Percentiles rank a stretch among this genome's conserved stretches.
phyloP scores from a whole-genome alignment of 306 rosid genomes.

The Rosa chinensis region DNA sequence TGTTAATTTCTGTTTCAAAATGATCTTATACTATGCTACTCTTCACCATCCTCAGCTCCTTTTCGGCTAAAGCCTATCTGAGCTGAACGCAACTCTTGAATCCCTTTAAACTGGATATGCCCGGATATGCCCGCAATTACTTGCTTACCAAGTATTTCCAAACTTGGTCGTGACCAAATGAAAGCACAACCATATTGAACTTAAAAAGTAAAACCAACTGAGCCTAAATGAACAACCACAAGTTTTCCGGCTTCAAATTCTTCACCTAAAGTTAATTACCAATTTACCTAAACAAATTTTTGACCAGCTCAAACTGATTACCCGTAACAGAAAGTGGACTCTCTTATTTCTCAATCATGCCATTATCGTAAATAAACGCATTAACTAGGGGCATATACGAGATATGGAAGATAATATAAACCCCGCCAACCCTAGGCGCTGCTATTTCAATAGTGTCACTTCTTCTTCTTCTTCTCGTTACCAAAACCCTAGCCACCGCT shows the following conservation, averaged over 20 bases:
- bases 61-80: too few species aligned
- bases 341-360: background rate
- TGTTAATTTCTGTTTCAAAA: too few species aligned
- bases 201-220: background rate
- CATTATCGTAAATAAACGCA: slow-evolving; percentile 20
- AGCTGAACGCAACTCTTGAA: too few species aligned
- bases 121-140: background rate
- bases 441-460: background rate
- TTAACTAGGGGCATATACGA: background rate
- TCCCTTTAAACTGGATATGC: background rate
- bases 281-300: background rate
- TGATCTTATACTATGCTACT: too few species aligned
- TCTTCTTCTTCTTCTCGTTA: slow-evolving; percentile 14
- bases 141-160: background rate
- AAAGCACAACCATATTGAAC: background rate
- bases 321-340: background rate
- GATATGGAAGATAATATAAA: background rate
- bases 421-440: slow-evolving; percentile 1
- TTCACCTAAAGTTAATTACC: background rate
- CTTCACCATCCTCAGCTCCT: too few species aligned
- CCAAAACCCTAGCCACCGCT: slow-evolving; percentile 9
- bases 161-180: too few species aligned
- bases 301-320: background rate
- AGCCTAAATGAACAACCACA: background rate
- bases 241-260: background rate